phyloP scores from a whole-genome alignment of 2,329 filamentous ascomycete genomes.

The Aspergillus cejpii region DNA sequence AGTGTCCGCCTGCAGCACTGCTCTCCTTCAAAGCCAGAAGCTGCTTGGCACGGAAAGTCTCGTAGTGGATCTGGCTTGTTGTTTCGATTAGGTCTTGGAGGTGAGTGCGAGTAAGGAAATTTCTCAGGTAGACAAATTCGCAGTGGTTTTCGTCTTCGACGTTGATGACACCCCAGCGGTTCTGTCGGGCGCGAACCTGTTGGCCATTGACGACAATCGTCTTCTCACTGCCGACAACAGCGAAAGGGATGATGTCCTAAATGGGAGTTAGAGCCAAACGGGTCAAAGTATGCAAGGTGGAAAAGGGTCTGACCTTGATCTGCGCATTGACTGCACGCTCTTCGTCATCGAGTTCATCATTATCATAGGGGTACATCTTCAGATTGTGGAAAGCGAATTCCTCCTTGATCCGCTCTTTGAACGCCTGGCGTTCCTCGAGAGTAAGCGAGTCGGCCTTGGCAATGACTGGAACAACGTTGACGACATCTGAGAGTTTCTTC shows the following conservation, averaged over 20 bases:
- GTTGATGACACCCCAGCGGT: conserved; percentile 99
- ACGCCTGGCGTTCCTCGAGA: conserved; percentile 86
- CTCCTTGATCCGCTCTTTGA: conserved; percentile 99
- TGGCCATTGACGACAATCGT: conserved; percentile 95
- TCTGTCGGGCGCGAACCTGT: conserved; percentile 95
- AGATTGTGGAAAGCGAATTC: conserved; percentile 99
- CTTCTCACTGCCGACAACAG: conserved; percentile 96
- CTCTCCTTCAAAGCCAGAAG: conserved; percentile 96
- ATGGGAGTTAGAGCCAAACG: conserved; percentile 15
- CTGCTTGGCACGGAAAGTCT: conserved; percentile 99
- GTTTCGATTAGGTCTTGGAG: conserved; percentile 98
- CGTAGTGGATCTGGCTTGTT: conserved; percentile 99
- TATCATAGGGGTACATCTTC: conserved; percentile 99
- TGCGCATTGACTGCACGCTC: conserved; percentile 87
- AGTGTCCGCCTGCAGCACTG: conserved; percentile 69
- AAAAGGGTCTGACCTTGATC: conserved; percentile 67
- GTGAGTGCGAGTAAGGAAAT: conserved; percentile 97
- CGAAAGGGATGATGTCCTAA: conserved; percentile 89
- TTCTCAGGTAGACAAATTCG: conserved; percentile 96
- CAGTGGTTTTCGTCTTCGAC: conserved; percentile 99
- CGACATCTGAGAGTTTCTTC: conserved; percentile 98
- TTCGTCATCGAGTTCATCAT: conserved; percentile 96
- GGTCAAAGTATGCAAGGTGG: conserved; percentile 29
- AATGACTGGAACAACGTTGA: conserved; percentile 98
- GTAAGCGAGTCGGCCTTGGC: conserved; percentile 97